phyloP scores from a whole-genome alignment of 805 yeast species.

The Candida tammaniensis region DNA sequence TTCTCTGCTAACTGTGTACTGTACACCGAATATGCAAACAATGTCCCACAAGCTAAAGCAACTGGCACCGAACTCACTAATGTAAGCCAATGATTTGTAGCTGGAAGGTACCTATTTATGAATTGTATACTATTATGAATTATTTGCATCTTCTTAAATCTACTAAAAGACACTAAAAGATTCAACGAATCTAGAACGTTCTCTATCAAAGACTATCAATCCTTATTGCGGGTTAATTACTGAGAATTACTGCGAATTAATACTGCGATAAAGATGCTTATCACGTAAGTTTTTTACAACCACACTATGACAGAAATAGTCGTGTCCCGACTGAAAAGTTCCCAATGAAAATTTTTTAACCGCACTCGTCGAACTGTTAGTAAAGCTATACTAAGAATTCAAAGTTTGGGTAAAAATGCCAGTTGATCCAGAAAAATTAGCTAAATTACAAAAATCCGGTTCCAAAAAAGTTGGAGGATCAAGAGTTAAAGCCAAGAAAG shows the following conservation, averaged over 20 bases:
- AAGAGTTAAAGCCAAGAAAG: constrained; percentile 90
- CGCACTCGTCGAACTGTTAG: background rate
- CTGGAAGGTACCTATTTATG: constrained; percentile 21
- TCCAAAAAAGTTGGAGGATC: constrained; percentile 77
- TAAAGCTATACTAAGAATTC: background rate
- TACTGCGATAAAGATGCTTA: too few relatives aligned
- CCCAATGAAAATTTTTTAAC: background rate
- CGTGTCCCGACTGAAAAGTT: constrained; percentile 4
- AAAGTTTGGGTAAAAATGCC: constrained; percentile 66
- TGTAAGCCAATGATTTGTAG: constrained; percentile 25
- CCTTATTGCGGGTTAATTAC: too few relatives aligned
- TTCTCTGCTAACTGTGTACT: constrained; percentile 29
- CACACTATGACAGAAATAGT: too few relatives aligned
- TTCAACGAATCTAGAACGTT: too few relatives aligned
- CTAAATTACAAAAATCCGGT: constrained; percentile 83
- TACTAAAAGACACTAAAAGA: too few relatives aligned
- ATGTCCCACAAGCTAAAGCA: constrained; percentile 31
- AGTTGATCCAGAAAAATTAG: constrained; percentile 90
- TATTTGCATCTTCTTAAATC: too few relatives aligned
- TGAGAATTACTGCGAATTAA: too few relatives aligned
- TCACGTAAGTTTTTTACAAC: too few relatives aligned
- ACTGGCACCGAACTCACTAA: constrained; percentile 28
- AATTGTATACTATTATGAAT: constrained; percentile 11
- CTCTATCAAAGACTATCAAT: too few relatives aligned
- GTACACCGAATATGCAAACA: constrained; percentile 33